phyloP scores from a whole-genome alignment of 176 grass and related monocot genomes.

The barley (Hordeum vulgare) region MorexV3_pseudomolecules_assembly NC_058521.1:609814588-609815087 shows the following conservation, averaged over 20 bases:
- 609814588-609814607: not conserved
- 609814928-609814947: conserved; percentile 7
- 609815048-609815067: conserved; percentile 19
- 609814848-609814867: conserved; percentile 75
- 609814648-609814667: not conserved
- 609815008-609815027: not conserved
- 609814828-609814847: conserved; percentile 82
- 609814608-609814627: not conserved
- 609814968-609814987: not conserved
- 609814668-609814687: not conserved
- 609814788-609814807: conserved; percentile 87
- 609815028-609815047: not conserved
- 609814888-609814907: conserved; percentile 42
- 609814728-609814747: conserved; percentile 13
- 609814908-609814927: conserved; percentile 96
- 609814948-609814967: conserved; percentile 2
- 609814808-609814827: conserved; percentile 83
- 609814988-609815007: not conserved
- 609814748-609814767: conserved; percentile 66
- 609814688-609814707: not conserved
- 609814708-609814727: not conserved
- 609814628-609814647: not conserved
- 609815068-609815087: not conserved
- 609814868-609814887: conserved; percentile 66
- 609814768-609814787: conserved; percentile 84